Percentiles rank a stretch among this genome's conserved stretches.
These are phyloP conservation scores for Furcasterigmium sp. DNA, from an alignment of 2,329 filamentous ascomycete species.

Conservation along the genomic window DNA sequence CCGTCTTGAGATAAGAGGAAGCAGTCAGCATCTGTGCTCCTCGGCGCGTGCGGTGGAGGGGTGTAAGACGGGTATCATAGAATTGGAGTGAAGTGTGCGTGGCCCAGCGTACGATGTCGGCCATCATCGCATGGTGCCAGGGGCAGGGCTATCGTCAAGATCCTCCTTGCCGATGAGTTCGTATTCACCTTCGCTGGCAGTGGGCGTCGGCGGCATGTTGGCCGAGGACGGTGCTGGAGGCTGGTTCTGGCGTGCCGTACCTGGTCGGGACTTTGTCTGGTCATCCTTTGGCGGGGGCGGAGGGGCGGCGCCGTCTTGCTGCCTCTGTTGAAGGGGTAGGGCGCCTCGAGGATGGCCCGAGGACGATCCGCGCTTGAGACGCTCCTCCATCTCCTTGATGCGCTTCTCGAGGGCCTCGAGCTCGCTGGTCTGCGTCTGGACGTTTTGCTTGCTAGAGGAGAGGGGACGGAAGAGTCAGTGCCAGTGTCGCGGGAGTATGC, in stretches of 20 bases:
- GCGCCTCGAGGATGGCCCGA: slow-evolving; percentile 12
- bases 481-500: too few relatives aligned
- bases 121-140: too few relatives aligned
- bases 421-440: slow-evolving; percentile 70
- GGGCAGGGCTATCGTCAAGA: slow-evolving; percentile 11
- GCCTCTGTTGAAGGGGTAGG: slow-evolving; percentile 12
- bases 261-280: slow-evolving; percentile 45
- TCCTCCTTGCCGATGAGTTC: slow-evolving; percentile 15
- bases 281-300: slow-evolving; percentile 17
- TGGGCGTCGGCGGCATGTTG: slow-evolving; percentile 55
- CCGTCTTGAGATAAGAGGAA: slow-evolving; percentile 23
- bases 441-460: slow-evolving; percentile 66
- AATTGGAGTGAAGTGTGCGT: too few relatives aligned
- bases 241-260: slow-evolving; percentile 44
- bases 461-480: slow-evolving; percentile 3
- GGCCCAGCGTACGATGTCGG: too few relatives aligned
- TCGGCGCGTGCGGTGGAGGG: slow-evolving; percentile 3
- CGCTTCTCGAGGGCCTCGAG: slow-evolving; percentile 81
- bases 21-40: slow-evolving; percentile 11
- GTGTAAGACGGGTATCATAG: slow-evolving; percentile 7
- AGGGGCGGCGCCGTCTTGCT: slow-evolving; percentile 18
- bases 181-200: slow-evolving; percentile 60
- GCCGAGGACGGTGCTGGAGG: slow-evolving; percentile 47
- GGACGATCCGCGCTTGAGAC: slow-evolving; percentile 44
- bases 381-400: slow-evolving; percentile 79